Percentiles rank a stretch among this genome's conserved stretches.
These are phyloP conservation scores for Senecio squalidus DNA, from an alignment of 140 eudicot genomes.

Conservation along the genomic window DNA sequence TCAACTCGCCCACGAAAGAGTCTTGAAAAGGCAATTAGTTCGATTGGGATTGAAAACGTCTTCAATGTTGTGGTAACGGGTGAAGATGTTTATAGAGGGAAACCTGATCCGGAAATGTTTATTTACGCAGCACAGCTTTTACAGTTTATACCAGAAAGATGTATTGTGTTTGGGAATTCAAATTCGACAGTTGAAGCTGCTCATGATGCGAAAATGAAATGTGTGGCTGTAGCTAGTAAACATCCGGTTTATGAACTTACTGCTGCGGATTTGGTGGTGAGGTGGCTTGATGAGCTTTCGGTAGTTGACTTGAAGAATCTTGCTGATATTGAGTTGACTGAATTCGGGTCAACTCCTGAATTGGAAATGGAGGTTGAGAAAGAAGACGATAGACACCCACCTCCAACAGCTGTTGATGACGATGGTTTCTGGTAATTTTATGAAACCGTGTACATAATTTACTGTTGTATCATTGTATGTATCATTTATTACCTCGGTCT, in stretches of 20 bases:
- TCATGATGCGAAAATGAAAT: conserved; percentile 88
- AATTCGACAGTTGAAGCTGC: conserved; percentile 82
- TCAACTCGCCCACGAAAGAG: conserved; percentile 67
- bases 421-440: conserved; percentile 64
- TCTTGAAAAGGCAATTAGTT: conserved; percentile 54
- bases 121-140: conserved; percentile 63
- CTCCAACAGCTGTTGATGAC: conserved; percentile 51
- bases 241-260: conserved; percentile 76
- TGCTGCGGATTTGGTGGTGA: conserved; percentile 85
- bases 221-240: conserved; percentile 92
- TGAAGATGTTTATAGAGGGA: conserved; percentile 83
- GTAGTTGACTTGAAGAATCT: conserved; percentile 82
- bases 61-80: conserved; percentile 69
- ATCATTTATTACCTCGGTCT: not conserved
- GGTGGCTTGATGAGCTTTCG: conserved; percentile 65
- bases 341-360: conserved; percentile 59
- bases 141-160: conserved; percentile 69
- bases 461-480: conserved; percentile 25
- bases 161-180: conserved; percentile 89
- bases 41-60: conserved; percentile 62
- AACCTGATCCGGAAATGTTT: conserved; percentile 92
- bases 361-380: conserved; percentile 69
- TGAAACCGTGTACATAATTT: conserved; percentile 31
- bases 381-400: conserved; percentile 30
- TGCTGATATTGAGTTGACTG: conserved; percentile 63